Evolutionary conservation across 495 filamentous ascomycete species (phyloP).

Genomic region (Cladorrhinum samala): DNA sequence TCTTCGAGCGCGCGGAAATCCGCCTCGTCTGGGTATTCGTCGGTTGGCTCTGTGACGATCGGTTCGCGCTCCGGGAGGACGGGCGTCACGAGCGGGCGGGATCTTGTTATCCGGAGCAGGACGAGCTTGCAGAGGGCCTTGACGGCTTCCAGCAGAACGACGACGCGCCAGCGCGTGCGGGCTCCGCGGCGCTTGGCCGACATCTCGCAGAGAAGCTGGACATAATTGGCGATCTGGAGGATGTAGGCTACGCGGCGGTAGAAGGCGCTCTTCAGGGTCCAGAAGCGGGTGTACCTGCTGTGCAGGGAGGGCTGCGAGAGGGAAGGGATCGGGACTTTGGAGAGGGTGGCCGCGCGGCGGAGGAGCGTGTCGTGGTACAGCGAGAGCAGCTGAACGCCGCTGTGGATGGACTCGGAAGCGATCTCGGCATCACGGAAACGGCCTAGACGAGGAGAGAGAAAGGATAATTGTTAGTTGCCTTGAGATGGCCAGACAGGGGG

Average conservation of each 20-base stretch:
- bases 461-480: conserved; percentile 11
- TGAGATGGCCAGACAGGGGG: neutral
- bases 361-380: conserved; percentile 93
- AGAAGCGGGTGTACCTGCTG: conserved; percentile 85
- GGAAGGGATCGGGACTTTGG: conserved; percentile 34
- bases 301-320: conserved; percentile 62
- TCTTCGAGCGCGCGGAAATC: conserved; percentile 21
- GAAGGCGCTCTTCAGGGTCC: conserved; percentile 64
- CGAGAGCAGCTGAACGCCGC: conserved; percentile 79
- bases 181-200: conserved; percentile 78
- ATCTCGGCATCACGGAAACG: conserved; percentile 91
- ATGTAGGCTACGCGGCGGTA: conserved; percentile 74
- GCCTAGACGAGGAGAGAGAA: conserved; percentile 44
- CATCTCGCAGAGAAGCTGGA: conserved; percentile 82
- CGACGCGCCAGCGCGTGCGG: conserved; percentile 77
- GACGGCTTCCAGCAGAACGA: conserved; percentile 77
- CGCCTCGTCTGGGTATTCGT: conserved; percentile 36
- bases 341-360: conserved; percentile 51
- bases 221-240: conserved; percentile 86
- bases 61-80: conserved; percentile 81
- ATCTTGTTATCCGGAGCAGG: conserved; percentile 77
- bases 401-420: conserved; percentile 88
- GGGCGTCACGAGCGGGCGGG: conserved; percentile 75
- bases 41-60: conserved; percentile 47
- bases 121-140: conserved; percentile 84